Conservation (phyloP, 1,139 yeast species). For the Eremothecium gossypii region DNA sequence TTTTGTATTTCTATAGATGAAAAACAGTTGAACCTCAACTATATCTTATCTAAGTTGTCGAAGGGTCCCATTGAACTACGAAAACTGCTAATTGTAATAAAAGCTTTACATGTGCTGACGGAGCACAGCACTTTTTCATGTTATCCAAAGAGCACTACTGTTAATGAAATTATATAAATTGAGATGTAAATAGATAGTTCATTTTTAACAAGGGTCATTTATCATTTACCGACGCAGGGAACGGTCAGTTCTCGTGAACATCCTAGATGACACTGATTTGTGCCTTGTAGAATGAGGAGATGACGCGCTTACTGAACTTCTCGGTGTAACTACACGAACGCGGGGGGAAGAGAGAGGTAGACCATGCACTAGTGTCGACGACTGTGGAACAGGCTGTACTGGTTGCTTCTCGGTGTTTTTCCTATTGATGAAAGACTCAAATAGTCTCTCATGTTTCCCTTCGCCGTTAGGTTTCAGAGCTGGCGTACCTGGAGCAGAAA, state of each 20-base stretch:
- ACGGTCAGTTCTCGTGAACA: constrained; percentile 27
- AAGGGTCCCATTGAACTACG: too few species aligned
- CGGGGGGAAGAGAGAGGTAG: constrained; percentile 21
- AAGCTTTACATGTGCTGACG: too few species aligned
- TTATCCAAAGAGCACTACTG: too few species aligned
- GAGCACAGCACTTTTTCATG: too few species aligned
- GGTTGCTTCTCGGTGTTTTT: constrained; percentile 20
- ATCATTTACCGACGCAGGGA: constrained; percentile 10
- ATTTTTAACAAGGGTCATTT: too few species aligned
- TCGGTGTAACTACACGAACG: constrained; percentile 17
- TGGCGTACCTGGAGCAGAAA: constrained; percentile 2
- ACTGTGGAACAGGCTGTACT: constrained; percentile 22
- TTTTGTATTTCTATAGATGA: too few species aligned
- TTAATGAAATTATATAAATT: too few species aligned
- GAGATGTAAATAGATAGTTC: too few species aligned
- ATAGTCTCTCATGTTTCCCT: constrained; percentile 23
- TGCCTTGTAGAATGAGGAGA: constrained; percentile 5
- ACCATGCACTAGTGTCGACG: constrained; percentile 30
- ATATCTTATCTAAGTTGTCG: too few species aligned
- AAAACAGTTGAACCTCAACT: too few species aligned
- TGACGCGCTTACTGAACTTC: constrained; percentile 7
- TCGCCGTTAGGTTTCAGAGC: constrained; percentile 6
- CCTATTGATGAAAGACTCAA: constrained; percentile 28
- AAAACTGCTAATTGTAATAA: too few species aligned
- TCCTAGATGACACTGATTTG: constrained; percentile 10